phyloP scores from a whole-genome alignment of 2,329 filamentous ascomycete genomes.

The Xylaria polymorpha region DNA sequence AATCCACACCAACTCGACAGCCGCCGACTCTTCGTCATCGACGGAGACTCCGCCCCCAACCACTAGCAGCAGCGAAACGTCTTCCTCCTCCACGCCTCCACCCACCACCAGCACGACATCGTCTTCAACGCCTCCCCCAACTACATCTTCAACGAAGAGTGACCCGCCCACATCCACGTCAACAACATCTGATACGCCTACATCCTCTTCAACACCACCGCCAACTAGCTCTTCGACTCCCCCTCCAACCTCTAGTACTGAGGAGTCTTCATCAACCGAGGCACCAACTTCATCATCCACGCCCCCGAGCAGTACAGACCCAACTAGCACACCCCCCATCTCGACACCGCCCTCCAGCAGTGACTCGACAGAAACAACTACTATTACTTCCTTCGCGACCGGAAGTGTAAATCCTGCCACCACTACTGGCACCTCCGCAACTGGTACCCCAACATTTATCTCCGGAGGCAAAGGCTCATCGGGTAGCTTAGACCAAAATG shows the following conservation, averaged over 20 bases:
- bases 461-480: slow-evolving; percentile 38
- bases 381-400: slow-evolving; percentile 45
- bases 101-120: slow-evolving; percentile 30
- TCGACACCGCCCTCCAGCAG: slow-evolving; percentile 9
- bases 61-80: slow-evolving; percentile 18
- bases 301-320: slow-evolving; percentile 17
- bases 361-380: slow-evolving; percentile 42
- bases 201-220: slow-evolving; percentile 31
- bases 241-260: slow-evolving; percentile 31
- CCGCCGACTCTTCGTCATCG: slow-evolving; percentile 29
- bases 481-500: slow-evolving; percentile 67
- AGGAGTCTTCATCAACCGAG: slow-evolving; percentile 33
- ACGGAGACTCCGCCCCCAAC: slow-evolving; percentile 33
- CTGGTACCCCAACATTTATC: slow-evolving; percentile 39
- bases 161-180: slow-evolving; percentile 34
- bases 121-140: slow-evolving; percentile 34
- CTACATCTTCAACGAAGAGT: slow-evolving; percentile 36
- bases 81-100: slow-evolving; percentile 23
- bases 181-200: slow-evolving; percentile 14
- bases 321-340: slow-evolving; percentile 3
- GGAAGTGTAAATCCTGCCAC: slow-evolving; percentile 27
- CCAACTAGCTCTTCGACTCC: slow-evolving; percentile 35
- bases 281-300: slow-evolving; percentile 29
- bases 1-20: slow-evolving; percentile 23
- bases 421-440: slow-evolving; percentile 35